Conservation (phyloP, 805 yeast genomes). For the Yamadazyma ubonensis region DNA sequence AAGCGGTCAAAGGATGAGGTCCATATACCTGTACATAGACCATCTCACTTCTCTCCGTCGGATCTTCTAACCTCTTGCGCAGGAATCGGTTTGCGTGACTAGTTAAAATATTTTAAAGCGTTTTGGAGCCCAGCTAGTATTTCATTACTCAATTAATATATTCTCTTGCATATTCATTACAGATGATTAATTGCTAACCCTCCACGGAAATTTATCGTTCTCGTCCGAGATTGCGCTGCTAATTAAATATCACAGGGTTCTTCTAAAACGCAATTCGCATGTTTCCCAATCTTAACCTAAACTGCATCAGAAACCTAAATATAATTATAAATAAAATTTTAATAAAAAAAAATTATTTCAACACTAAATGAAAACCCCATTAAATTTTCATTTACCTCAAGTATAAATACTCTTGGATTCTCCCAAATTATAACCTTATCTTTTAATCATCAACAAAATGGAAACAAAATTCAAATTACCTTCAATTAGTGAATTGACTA, state of each 20-base stretch:
- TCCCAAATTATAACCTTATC: constrained; percentile 3
- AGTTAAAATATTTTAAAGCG: too few relatives aligned
- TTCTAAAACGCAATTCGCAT: constrained; percentile 1
- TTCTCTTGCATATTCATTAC: too few relatives aligned
- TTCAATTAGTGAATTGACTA: constrained; percentile 27
- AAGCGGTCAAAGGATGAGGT: too few relatives aligned
- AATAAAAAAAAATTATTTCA: background rate
- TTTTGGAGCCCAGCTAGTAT: too few relatives aligned
- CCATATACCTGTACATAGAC: too few relatives aligned
- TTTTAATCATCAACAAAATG: constrained; percentile 1
- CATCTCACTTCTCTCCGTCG: too few relatives aligned
- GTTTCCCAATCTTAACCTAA: constrained; percentile 1
- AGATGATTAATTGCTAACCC: too few relatives aligned
- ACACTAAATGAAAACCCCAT: background rate
- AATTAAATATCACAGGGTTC: constrained; percentile 2
- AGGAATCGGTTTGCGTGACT: too few relatives aligned
- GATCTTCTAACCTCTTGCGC: too few relatives aligned
- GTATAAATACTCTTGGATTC: constrained; percentile 4
- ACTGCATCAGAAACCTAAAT: constrained; percentile 3
- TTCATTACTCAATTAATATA: too few relatives aligned
- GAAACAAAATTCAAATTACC: constrained; percentile 22
- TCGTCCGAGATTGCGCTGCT: background rate
- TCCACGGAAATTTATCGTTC: background rate
- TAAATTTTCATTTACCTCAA: constrained; percentile 1
- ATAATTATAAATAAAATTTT: background rate